Conservation (phyloP, 805 yeast species). For the Sugiyamaella smithiae region DNA sequence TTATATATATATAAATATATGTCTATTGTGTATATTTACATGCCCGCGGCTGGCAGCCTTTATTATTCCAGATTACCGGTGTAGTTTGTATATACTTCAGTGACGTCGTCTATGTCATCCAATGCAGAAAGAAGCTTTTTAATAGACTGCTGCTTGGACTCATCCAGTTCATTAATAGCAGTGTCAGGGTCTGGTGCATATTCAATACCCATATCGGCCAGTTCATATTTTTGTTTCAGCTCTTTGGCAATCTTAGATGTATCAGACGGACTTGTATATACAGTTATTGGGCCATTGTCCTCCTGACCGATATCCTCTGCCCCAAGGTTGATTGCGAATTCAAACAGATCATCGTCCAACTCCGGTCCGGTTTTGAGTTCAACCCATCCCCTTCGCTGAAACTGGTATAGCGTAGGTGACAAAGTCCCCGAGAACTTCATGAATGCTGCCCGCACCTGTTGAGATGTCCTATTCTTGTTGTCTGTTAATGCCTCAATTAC, state of each 20-base stretch:
- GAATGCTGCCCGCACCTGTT: conserved; percentile 70
- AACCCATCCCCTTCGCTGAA: conserved; percentile 74
- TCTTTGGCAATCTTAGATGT: conserved; percentile 59
- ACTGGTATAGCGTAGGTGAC: conserved; percentile 75
- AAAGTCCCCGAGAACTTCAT: conserved; percentile 61
- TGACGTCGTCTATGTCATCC: conserved; percentile 82
- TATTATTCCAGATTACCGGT: conserved; percentile 23
- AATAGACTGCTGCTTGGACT: conserved; percentile 50
- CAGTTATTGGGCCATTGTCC: conserved; percentile 31
- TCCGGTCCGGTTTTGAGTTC: conserved; percentile 39
- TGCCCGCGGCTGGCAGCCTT: conserved; percentile 10
- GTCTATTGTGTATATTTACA: not conserved
- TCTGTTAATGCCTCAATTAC: conserved; percentile 87
- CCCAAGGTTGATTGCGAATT: conserved; percentile 70
- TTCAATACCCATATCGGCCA: conserved; percentile 69
- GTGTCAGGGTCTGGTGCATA: conserved; percentile 64
- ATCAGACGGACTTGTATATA: conserved; percentile 60
- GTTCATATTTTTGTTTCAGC: conserved; percentile 51
- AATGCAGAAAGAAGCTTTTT: conserved; percentile 57
- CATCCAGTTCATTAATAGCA: conserved; percentile 29
- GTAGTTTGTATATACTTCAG: conserved; percentile 72
- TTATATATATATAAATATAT: conserved; percentile 2
- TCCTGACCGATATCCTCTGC: conserved; percentile 53
- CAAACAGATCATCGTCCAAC: conserved; percentile 76
- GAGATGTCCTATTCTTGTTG: conserved; percentile 78